Evolutionary conservation across 2,329 filamentous ascomycete species (phyloP), one percentile per base, ranked within the genome.

Genomic region (Scytalidium lignicola): DNA sequence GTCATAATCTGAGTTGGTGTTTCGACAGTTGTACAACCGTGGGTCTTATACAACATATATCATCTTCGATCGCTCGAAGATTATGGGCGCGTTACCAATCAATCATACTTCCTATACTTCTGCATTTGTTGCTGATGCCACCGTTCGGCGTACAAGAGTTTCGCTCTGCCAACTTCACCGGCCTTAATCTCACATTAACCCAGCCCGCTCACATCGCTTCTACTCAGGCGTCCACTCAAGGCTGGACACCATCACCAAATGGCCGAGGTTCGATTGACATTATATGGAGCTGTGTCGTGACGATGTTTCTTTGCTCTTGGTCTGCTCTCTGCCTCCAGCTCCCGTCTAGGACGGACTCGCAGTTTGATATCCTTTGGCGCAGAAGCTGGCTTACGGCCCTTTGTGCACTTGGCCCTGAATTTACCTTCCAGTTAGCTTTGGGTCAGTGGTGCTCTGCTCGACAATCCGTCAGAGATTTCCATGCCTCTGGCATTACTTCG

Each of bases 271-370:
- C 65, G 2, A 54, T 68, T 19, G 67, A 71, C 45, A 70, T 74
- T 28, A 48, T 73, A 1, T 69, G 61, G 57, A 65, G 62, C 20
- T 70, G 66, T 46, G 41, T 58, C 1, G 45, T 69, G 18, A 75
- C 72, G 1, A 70, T 72, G 8, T 57, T 70, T 5, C 62, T 74
- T 0, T 74, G 70, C 53, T 64, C 59, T 23, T 74, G 69, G 67
- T 64, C 68, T 3, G 58, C 65, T 3, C 59, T 72, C 2, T 67
- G 65, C 51, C 64, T 69, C 5, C 71, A 73, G 39, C 55, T 70
- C 3, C 63, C 65, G 0, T 56, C 65, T 2, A 51, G 52, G 0
- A 58, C 57, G 2, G 65, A 70, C 51, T 61, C 54, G 12, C 62
- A 57, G 49, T 62, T 63, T 32, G 58, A 64, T 5, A 52, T 54